Evolutionary conservation across 495 filamentous ascomycete species (phyloP), one percentile per base, ranked within the genome.

Genomic region (Penicillium silybi): DNA sequence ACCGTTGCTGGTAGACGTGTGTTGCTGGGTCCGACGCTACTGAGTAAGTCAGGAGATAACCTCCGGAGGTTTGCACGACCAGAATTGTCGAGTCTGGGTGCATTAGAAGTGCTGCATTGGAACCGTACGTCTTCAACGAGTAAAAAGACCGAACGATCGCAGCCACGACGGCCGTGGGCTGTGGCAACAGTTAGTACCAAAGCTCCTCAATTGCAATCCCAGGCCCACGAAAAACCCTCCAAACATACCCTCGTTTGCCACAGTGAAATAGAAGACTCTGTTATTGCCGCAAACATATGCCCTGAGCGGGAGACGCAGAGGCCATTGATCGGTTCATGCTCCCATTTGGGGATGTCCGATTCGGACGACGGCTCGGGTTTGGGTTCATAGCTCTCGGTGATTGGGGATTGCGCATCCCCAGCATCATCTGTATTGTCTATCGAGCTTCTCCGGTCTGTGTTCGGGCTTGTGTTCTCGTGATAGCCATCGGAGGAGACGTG

Each of bases 31-130:
- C 92, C 7, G 85, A 87, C n/a, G 88, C 85, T 22, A 99, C 75
- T 0, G 92, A 88, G 63, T 97, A 99, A 20, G 90, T 99, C 52
- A 99, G 90, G 20, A 99, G 80, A 57, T 87, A 97, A 44, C 92
- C 91, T 44, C 87, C 71, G 32, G 81, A 79, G 2, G 95, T 97
- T 58, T 96, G 91, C n/a, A 96, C 83, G 39, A 95, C 89, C 44
- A 96, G 82, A 37, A 97, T 93, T 42, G 86, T 84, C 19, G 89
- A 90, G 67, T 97, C 93, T 0, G 95, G 95, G 48, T 91, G 87
- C 52, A 99, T 81, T 15, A 96, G 76, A 41, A 99, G 79, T 39
- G 87, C 83, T 15, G 85, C 80, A 68, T 95, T 97, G 10, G 83
- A 73, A 18, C 95, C 95, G 63, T 99, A 97, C 13, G 85, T 85